Evolutionary conservation across 1,139 yeast genomes (phyloP).

Genomic region (Yamadazyma triangularis): DNA sequence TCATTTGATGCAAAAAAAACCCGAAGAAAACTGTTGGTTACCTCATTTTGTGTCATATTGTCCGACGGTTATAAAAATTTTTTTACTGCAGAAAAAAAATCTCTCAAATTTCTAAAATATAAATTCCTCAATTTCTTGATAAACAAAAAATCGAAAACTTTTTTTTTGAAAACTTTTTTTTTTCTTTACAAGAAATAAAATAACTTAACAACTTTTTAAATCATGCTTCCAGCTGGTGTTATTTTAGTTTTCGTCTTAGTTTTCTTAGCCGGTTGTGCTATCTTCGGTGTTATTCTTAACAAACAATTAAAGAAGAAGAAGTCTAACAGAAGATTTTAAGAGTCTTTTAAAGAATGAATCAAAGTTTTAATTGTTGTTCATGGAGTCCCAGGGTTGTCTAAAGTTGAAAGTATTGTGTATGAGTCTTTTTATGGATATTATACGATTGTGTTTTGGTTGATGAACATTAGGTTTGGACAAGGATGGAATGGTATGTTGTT

Average conservation of each 20-base stretch:
- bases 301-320: conserved; percentile 41
- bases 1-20: not conserved
- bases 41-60: not conserved
- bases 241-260: conserved; percentile 46
- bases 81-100: not conserved
- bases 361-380: not conserved
- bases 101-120: conserved; percentile 1
- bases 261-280: conserved; percentile 37
- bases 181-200: conserved; percentile 1
- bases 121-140: conserved; percentile 1
- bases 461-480: no score
- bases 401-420: no score
- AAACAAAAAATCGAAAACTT: not conserved
- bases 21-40: not conserved
- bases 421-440: no score
- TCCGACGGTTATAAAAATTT: not conserved
- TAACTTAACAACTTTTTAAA: conserved; percentile 3
- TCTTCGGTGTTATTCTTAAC: conserved; percentile 30
- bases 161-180: no score
- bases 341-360: not conserved
- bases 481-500: no score
- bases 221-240: conserved; percentile 51
- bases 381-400: no score
- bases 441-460: no score
- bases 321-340: conserved; percentile 47